These are phyloP conservation scores for Komagataella populi DNA, from an alignment of 805 yeast species.

Conservation along the genomic window DNA sequence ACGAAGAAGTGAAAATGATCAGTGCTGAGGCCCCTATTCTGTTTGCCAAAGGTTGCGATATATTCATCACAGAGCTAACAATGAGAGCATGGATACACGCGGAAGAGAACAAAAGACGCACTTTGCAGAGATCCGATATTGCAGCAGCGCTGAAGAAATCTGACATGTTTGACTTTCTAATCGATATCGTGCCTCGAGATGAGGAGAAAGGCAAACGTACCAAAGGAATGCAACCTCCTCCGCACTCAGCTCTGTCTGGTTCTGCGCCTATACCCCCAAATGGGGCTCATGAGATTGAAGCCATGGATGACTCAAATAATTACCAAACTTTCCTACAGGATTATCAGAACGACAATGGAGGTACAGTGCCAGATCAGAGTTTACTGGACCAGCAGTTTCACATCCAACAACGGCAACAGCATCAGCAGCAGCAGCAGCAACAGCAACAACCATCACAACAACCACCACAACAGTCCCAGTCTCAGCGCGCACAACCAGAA, in stretches of 20 bases:
- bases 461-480: conserved; percentile 6
- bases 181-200: conserved; percentile 91
- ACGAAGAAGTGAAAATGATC: conserved; percentile 94
- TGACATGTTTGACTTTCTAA: conserved; percentile 94
- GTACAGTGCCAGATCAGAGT: conserved; percentile 10
- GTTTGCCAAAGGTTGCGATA: conserved; percentile 96
- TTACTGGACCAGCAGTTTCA: conserved; percentile 4
- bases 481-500: conserved; percentile 6
- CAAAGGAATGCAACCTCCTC: conserved; percentile 1
- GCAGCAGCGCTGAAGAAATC: conserved; percentile 90
- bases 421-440: conserved; percentile 7
- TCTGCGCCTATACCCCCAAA: background rate
- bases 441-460: conserved; percentile 6
- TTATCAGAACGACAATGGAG: conserved; percentile 7
- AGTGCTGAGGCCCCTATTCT: conserved; percentile 96
- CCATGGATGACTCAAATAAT: conserved; percentile 9
- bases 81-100: conserved; percentile 99
- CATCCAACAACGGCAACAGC: background rate
- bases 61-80: conserved; percentile 90
- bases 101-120: conserved; percentile 88
- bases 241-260: background rate
- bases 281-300: background rate
- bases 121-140: conserved; percentile 86
- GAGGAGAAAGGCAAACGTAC: conserved; percentile 43
- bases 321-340: background rate